Conservation (phyloP, 805 yeast genomes). For the Pichia gijzeniarum region DNA sequence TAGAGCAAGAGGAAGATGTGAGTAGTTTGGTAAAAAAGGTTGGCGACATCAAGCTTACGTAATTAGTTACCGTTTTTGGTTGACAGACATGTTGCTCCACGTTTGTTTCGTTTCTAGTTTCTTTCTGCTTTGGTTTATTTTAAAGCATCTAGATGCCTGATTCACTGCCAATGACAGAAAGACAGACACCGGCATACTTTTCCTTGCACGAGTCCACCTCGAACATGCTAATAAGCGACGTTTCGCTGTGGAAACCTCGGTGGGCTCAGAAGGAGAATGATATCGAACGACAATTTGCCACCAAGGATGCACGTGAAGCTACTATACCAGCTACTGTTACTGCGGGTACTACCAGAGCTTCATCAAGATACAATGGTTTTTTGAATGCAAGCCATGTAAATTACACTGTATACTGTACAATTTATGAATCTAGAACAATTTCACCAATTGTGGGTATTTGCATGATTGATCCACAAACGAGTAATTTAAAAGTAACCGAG, state of each 20-base stretch:
- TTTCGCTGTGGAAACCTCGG: constrained; percentile 4
- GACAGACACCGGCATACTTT: neutral
- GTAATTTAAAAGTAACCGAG: constrained; percentile 32
- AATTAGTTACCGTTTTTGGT: neutral
- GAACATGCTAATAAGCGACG: neutral
- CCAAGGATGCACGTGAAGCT: neutral
- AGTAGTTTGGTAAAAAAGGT: constrained; percentile 12
- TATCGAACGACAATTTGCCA: neutral
- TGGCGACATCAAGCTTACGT: constrained; percentile 6
- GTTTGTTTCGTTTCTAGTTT: no score
- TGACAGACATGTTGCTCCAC: no score
- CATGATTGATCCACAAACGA: constrained; percentile 33
- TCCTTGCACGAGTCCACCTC: constrained; percentile 4
- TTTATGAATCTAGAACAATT: constrained; percentile 20
- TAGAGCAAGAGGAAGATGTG: neutral
- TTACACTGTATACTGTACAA: constrained; percentile 9
- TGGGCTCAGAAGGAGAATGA: constrained; percentile 4
- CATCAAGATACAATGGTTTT: constrained; percentile 1
- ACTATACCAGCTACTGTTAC: no score
- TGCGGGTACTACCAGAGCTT: neutral
- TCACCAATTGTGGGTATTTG: constrained; percentile 34
- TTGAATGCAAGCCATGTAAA: constrained; percentile 2
- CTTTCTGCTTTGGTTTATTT: neutral
- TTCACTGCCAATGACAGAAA: neutral
- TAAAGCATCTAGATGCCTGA: neutral